Conservation (phyloP, 1,284 basidiomycete genomes). For the Leccinum solheimii region DNA sequence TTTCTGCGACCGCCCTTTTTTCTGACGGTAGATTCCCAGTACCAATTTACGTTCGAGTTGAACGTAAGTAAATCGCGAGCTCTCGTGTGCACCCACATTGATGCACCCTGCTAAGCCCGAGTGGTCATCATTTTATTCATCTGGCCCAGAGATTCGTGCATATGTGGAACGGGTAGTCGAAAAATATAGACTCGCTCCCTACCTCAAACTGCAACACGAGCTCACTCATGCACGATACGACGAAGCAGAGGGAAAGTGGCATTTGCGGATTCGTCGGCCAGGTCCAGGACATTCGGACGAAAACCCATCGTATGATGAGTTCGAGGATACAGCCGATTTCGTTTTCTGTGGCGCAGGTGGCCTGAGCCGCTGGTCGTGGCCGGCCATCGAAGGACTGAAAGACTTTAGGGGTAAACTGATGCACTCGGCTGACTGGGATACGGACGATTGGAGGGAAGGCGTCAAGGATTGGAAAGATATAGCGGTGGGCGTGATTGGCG, state of each 20-base stretch:
- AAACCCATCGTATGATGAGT: constrained; percentile 38
- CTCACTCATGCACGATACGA: constrained; percentile 51
- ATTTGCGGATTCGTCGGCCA: constrained; percentile 47
- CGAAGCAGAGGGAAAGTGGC: constrained; percentile 54
- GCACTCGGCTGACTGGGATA: constrained; percentile 60
- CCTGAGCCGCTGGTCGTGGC: constrained; percentile 59
- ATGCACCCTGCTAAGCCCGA: constrained; percentile 39
- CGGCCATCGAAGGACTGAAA: constrained; percentile 54
- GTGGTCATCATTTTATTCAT: constrained; percentile 62
- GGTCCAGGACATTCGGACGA: constrained; percentile 14
- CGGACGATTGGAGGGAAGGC: constrained; percentile 46
- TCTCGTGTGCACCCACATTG: neutral
- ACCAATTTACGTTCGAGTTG: constrained; percentile 57
- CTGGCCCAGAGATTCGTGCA: constrained; percentile 54
- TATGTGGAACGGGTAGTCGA: constrained; percentile 57
- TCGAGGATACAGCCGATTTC: constrained; percentile 54
- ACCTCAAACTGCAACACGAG: constrained; percentile 56
- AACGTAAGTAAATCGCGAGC: constrained; percentile 38
- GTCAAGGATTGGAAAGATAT: constrained; percentile 55
- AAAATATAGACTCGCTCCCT: constrained; percentile 55
- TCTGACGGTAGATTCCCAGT: constrained; percentile 37
- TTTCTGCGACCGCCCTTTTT: neutral
- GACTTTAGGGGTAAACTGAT: constrained; percentile 51
- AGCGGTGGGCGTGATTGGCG: constrained; percentile 59
- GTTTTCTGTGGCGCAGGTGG: constrained; percentile 52